phyloP scores from a whole-genome alignment of 306 rosid species.

The Cucurbita pepo region DNA sequence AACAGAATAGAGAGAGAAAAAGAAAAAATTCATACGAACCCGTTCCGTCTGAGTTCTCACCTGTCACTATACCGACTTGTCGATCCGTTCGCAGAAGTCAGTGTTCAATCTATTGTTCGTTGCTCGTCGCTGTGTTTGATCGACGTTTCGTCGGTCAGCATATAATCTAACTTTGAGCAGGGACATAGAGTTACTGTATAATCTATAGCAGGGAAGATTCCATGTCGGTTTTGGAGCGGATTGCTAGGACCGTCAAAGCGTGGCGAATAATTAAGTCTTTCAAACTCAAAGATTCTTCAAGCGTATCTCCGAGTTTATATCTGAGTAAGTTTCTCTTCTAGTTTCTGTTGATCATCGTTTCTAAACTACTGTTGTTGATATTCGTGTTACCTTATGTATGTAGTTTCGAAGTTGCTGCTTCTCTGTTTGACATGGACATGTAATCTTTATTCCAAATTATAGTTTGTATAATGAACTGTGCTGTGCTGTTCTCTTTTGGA shows the following conservation, averaged over 20 bases:
- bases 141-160: background rate
- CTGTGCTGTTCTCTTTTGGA: background rate
- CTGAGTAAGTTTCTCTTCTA: slow-evolving; percentile 16
- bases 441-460: background rate
- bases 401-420: background rate
- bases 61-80: background rate
- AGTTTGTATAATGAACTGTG: background rate
- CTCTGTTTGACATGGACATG: background rate
- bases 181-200: background rate
- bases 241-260: slow-evolving; percentile 18
- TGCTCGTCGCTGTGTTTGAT: background rate
- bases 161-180: background rate
- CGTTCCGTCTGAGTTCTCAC: background rate
- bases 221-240: slow-evolving; percentile 31
- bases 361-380: background rate
- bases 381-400: background rate
- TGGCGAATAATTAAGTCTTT: slow-evolving; percentile 15
- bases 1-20: background rate
- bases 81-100: background rate
- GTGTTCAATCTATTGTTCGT: background rate
- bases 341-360: background rate
- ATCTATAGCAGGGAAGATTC: background rate
- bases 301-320: slow-evolving; percentile 10
- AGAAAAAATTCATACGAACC: background rate
- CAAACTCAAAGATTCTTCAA: slow-evolving; percentile 37